Evolutionary conservation across 768 basidiomycete genomes (phyloP), one percentile per base, ranked within the genome.

Genomic region (Naganishia kalamii): DNA sequence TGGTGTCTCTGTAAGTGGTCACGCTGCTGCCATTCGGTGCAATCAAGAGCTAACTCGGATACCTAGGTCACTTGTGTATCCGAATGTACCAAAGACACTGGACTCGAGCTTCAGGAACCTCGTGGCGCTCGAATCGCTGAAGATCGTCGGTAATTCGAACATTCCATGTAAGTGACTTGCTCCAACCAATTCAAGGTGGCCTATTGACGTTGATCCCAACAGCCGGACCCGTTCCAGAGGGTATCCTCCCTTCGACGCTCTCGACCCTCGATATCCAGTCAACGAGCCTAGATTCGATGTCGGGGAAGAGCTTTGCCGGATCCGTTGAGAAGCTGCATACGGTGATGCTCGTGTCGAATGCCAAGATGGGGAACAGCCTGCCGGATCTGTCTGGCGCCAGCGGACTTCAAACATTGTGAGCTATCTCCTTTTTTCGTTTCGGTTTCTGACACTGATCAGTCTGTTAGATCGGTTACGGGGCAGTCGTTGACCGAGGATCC

Each of bases 181-280:
- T 37, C 35, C 35, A 0, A n/a, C 4, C 41, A 43, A 27, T 37
- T 17, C 29, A 21, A 23, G 21, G 21, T 29, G 21, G 13, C 10
- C 40, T 43, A 40, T 41, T 40, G 27, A 30, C 15, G 21, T 21
- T 13, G 25, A 30, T 33, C 60, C 73, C 68, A 29, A 37, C 47
- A 79, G 76, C 69, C 23, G 78, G 78, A 6, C 59, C 70, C 12
- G 72, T 77, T 57, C 75, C 76, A 1, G 64, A 71, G 2, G 52
- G 69, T 11, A 21, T 77, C 23, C 64, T 66, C 48, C 46, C 69
- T 10, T 64, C 70, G 3, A 70, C 72, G 21, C 65, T 79, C n/a
- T 69, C 69, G 4, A 69, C 71, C 7, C 65, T 79, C 65, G 74
- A 74, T 48, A 67, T 79, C 23, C 65, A 74, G 60, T 73, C 75